phyloP scores from a whole-genome alignment of 2,329 filamentous ascomycete genomes.

The Monosporascus sp. region DNA sequence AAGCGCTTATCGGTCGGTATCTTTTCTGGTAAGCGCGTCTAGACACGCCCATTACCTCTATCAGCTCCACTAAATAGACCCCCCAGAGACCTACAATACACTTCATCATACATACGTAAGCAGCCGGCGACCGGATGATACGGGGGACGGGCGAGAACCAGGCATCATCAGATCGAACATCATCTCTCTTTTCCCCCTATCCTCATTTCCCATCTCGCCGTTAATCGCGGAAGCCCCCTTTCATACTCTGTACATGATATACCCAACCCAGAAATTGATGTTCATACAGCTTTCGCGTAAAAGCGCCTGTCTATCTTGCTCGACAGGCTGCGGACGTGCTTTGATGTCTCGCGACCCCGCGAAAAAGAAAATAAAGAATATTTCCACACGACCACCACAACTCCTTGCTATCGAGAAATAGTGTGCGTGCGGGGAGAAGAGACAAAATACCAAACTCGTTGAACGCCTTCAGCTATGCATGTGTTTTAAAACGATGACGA shows the following conservation, averaged over 20 bases:
- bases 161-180: not conserved
- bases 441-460: conserved; percentile 4
- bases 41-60: no score
- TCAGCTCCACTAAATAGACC: no score
- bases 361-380: not conserved
- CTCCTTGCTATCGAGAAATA: conserved; percentile 5
- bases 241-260: not conserved
- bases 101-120: no score
- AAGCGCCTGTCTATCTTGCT: not conserved
- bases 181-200: not conserved
- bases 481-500: conserved; percentile 2
- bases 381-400: not conserved
- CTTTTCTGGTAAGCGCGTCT: no score
- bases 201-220: not conserved
- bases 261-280: not conserved
- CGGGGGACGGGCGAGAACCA: not conserved
- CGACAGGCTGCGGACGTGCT: not conserved
- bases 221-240: not conserved
- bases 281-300: not conserved
- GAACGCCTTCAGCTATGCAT: conserved; percentile 26
- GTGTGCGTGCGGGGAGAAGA: conserved; percentile 7
- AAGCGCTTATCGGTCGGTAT: no score
- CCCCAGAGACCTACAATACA: no score
- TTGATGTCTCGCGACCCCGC: not conserved
- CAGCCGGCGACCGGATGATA: no score